phyloP scores from a whole-genome alignment of 2,329 filamentous ascomycete genomes.

The Spiromastix sp. region DNA sequence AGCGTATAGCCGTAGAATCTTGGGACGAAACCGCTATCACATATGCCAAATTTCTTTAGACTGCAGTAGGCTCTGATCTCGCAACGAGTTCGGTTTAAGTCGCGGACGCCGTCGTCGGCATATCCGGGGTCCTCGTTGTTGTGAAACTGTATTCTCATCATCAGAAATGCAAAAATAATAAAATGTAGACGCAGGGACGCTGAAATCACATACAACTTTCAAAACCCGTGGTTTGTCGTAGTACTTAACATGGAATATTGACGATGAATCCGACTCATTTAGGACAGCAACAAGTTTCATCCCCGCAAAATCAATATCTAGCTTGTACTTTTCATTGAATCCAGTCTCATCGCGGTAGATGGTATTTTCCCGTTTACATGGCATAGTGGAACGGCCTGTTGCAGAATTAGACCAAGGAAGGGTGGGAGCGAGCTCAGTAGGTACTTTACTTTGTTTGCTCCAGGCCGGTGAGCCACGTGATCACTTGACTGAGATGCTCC shows the following conservation, averaged over 20 bases:
- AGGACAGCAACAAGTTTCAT: conserved; percentile 8
- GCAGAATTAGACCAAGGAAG: no score
- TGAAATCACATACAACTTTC: conserved; percentile 11
- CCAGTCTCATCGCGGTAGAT: conserved; percentile 11
- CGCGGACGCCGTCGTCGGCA: conserved; percentile 10
- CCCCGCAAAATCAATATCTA: conserved; percentile 9
- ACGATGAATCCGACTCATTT: conserved; percentile 10
- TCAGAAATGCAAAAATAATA: conserved; percentile 1
- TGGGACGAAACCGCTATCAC: conserved; percentile 8
- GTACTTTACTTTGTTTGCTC: no score
- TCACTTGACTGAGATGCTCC: no score
- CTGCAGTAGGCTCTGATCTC: conserved; percentile 11
- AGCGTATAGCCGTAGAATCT: conserved; percentile 10
- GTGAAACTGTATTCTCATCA: conserved; percentile 7
- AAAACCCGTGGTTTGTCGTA: conserved; percentile 9
- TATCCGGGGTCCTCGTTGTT: conserved; percentile 10
- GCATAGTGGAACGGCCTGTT: no score
- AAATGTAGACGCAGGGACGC: neutral
- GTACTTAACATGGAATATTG: conserved; percentile 10
- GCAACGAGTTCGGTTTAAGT: conserved; percentile 11
- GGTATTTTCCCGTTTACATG: conserved; percentile 5
- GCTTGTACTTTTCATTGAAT: conserved; percentile 8
- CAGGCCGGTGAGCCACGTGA: no score
- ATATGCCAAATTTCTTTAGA: conserved; percentile 9
- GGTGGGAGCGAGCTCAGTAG: no score